A percentile compares a stretch with the other conserved stretches of the same genome.
Conservation (phyloP, 2,329 filamentous ascomycete genomes). For the Fusarium paranaense region DNA sequence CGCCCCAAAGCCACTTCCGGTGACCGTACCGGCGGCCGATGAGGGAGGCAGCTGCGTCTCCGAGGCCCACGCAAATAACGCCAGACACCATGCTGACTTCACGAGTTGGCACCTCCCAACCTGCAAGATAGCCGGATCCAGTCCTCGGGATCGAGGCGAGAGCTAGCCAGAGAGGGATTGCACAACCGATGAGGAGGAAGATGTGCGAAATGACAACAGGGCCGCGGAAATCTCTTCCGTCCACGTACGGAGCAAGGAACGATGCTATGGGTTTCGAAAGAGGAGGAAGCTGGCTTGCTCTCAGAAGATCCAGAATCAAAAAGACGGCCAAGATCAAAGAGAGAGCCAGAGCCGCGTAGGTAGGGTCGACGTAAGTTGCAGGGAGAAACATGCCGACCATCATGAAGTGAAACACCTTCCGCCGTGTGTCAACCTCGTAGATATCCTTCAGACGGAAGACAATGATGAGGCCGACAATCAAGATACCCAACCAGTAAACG, state of each 20-base stretch:
- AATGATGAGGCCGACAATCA: constrained; percentile 77
- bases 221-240: constrained; percentile 90
- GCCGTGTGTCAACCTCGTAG: constrained; percentile 92
- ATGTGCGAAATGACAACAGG: constrained; percentile 97
- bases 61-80: constrained; percentile 93
- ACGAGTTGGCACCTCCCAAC: constrained; percentile 80
- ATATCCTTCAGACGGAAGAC: constrained; percentile 80
- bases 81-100: constrained; percentile 93
- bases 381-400: constrained; percentile 97
- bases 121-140: constrained; percentile 66
- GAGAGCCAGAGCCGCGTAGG: constrained; percentile 85
- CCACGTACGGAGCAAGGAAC: constrained; percentile 93
- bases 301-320: constrained; percentile 86
- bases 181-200: constrained; percentile 93
- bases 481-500: constrained; percentile 78
- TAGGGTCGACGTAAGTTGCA: constrained; percentile 85
- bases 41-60: constrained; percentile 91
- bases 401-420: constrained; percentile 98
- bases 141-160: constrained; percentile 75
- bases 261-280: constrained; percentile 85
- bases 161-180: constrained; percentile 92
- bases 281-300: constrained; percentile 91
- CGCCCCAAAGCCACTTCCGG: constrained; percentile 95
- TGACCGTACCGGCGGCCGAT: constrained; percentile 88
- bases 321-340: constrained; percentile 84